Evolutionary conservation across 2,329 filamentous ascomycete species (phyloP).

Genomic region (Sphaerulina vaccinii): DNA sequence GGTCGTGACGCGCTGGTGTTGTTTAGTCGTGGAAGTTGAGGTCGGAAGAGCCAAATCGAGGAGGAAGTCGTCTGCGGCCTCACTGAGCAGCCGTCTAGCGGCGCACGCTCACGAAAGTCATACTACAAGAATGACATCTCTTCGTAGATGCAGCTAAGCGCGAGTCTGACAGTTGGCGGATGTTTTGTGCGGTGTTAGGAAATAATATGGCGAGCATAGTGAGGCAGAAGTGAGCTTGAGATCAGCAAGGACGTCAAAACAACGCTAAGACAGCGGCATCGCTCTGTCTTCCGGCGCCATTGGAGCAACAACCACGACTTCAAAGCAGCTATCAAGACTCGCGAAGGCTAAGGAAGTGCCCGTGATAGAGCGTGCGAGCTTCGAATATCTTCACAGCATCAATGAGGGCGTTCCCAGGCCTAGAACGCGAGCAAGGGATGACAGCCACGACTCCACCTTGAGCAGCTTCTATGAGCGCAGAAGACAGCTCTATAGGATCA

Average conservation of each 20-base stretch:
- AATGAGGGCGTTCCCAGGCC: no score
- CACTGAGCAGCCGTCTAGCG: slow-evolving; percentile 5
- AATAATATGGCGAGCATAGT: neutral
- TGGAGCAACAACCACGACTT: neutral
- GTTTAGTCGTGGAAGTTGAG: neutral
- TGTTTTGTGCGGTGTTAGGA: neutral
- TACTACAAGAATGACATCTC: neutral
- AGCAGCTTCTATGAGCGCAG: no score
- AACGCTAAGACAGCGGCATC: slow-evolving; percentile 4
- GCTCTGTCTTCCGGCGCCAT: slow-evolving; percentile 4
- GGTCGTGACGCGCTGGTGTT: neutral
- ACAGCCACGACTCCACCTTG: no score
- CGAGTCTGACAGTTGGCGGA: neutral
- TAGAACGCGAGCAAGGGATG: no score
- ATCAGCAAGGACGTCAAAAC: neutral
- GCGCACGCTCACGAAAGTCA: slow-evolving; percentile 6
- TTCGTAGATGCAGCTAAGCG: neutral
- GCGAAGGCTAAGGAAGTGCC: no score
- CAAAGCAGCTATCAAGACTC: neutral
- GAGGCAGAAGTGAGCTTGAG: neutral
- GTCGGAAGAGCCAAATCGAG: neutral
- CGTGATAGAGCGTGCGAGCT: no score
- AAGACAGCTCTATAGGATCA: no score
- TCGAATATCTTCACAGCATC: no score
- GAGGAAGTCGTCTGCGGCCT: neutral